A percentile compares a stretch with the other conserved stretches of the same genome.
Conservation (phyloP, 371 early-diverging fungal species). For the Cokeromyces recurvatus region DNA sequence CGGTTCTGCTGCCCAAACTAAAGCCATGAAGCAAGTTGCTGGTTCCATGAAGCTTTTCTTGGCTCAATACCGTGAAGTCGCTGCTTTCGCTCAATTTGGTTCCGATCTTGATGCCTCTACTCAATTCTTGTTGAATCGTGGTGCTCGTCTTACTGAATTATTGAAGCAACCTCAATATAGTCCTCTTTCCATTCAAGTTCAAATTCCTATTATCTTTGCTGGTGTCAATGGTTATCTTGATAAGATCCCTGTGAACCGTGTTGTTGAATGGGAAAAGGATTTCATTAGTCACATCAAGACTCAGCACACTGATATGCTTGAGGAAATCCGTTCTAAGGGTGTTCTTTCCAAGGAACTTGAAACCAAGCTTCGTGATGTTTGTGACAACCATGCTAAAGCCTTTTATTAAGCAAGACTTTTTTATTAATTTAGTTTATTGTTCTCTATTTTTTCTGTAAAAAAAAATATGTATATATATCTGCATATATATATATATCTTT, state of each 20-base stretch:
- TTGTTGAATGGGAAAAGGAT: conserved; percentile 86
- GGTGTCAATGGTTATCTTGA: conserved; percentile 98
- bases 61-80: conserved; percentile 98
- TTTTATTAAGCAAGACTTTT: conserved; percentile 62
- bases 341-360: conserved; percentile 58
- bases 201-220: conserved; percentile 89
- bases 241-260: conserved; percentile 82
- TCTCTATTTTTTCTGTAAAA: no score
- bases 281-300: conserved; percentile 81
- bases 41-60: conserved; percentile 97
- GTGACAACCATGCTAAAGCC: conserved; percentile 74
- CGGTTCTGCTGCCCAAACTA: conserved; percentile 97
- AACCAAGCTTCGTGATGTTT: conserved; percentile 75
- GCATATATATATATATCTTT: no score
- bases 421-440: background rate
- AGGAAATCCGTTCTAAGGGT: conserved; percentile 81
- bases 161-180: conserved; percentile 93
- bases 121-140: conserved; percentile 97
- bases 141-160: conserved; percentile 95
- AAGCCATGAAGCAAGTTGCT: conserved; percentile 98
- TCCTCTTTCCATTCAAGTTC: conserved; percentile 90
- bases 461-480: no score
- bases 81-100: conserved; percentile 98
- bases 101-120: conserved; percentile 97
- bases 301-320: conserved; percentile 80